These are phyloP conservation scores for Microsporum audouinii DNA, from an alignment of 2,329 filamentous ascomycete species.

Conservation along the genomic window DNA sequence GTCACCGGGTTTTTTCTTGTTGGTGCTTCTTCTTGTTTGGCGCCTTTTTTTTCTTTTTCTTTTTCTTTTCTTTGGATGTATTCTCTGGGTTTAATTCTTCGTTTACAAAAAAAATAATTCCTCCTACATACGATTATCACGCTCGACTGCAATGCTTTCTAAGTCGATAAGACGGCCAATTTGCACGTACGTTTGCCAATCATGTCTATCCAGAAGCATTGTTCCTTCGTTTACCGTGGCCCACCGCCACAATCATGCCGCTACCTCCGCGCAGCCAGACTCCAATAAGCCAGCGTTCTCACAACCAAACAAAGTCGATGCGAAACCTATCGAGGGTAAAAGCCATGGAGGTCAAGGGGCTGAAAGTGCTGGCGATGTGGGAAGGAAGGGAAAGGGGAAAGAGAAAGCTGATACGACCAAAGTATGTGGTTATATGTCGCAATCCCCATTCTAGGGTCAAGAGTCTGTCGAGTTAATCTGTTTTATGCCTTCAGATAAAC, in stretches of 20 bases:
- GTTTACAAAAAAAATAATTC: neutral
- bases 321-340: neutral
- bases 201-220: conserved; percentile 17
- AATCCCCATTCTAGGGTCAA: neutral
- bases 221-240: neutral
- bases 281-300: neutral
- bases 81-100: neutral
- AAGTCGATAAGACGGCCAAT: conserved; percentile 26
- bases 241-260: neutral
- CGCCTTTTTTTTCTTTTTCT: neutral
- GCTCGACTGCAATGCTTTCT: conserved; percentile 25
- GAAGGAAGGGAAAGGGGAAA: neutral
- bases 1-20: neutral
- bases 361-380: neutral
- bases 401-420: neutral
- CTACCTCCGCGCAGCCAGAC: neutral
- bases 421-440: neutral
- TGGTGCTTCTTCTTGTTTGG: neutral
- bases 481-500: neutral
- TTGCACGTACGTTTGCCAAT: conserved; percentile 27
- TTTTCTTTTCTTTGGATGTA: neutral
- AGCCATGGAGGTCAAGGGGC: neutral
- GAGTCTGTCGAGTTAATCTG: neutral
- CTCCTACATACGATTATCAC: neutral
- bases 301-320: neutral